Base-by-base conservation (phyloP, 208 protist genomes). In the Acanthamoeba healyi region DNA sequence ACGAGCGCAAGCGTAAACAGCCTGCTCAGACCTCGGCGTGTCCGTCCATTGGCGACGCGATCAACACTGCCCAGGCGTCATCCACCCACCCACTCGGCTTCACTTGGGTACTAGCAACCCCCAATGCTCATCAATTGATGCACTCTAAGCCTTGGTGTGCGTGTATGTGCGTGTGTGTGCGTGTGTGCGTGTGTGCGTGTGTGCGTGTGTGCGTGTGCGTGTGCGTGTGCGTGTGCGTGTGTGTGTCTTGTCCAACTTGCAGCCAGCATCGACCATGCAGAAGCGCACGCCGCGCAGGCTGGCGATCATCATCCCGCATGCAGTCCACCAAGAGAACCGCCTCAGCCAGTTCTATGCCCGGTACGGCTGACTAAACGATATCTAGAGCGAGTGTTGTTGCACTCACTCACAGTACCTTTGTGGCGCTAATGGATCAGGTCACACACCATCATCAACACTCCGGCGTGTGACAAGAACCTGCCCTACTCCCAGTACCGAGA, bases 281-380 rank as follows among this genome's bases (percentile, higher is more conserved):
- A 70, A 92, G 29, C 56, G 87, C 12, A 19, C 2, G 17, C 87
- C 87, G 3, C 65, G 56, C 19, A 46, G 65, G 42, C 42, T 92
- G 22, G 87, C 65, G 15, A 74, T 92, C n/a, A 77, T 92, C 61
- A 77, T 92, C 10, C 87, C 87, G 0, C 87, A 92, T 51, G 87
- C 87, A 0, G 77, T 92, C 38, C 56, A 74, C 40, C 87, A 92
- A 29, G 87, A 92, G 49, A 70, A 92, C 40, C 58, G 87, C 38
- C 61, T 92, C 14, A 92, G 87, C 29, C 24, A 92, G 49, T 92
- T 70, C 29, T 79, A 58, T 32, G 87, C 87, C 12, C 46, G 87
- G 87, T 91, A 15, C 12, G 0, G 10, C 42, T 5, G 17, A 0
- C 17, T 40, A 34, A 44, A 7, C 24, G 12, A 42, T 26, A n/a